Percentiles rank a stretch among this genome's conserved stretches.
Conservation (phyloP, 106 monocot species). For the Vanilla planifolia region DNA sequence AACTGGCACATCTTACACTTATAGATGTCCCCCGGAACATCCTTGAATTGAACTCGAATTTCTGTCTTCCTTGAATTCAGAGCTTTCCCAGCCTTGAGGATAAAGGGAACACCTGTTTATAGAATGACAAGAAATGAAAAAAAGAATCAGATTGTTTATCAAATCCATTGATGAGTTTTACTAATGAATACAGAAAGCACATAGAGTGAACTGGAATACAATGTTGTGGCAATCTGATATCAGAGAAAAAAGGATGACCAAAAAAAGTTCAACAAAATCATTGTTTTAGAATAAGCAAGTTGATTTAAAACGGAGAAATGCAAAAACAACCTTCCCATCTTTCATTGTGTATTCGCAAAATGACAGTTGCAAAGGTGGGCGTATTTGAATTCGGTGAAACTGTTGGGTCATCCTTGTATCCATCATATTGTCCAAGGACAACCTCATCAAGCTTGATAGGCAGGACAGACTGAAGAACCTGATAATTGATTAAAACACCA, state of each 20-base stretch:
- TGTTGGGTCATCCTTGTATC: slow-evolving; percentile 92
- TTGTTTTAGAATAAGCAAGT: neutral
- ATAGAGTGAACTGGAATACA: neutral
- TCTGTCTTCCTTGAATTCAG: slow-evolving; percentile 95
- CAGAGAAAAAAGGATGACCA: neutral
- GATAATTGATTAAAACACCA: neutral
- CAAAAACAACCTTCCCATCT: slow-evolving; percentile 89
- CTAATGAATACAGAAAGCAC: neutral
- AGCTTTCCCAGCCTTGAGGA: slow-evolving; percentile 96
- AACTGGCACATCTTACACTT: slow-evolving; percentile 45
- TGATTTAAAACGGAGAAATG: slow-evolving; percentile 8
- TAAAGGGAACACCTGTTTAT: slow-evolving; percentile 86
- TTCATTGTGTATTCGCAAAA: slow-evolving; percentile 90
- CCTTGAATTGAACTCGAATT: slow-evolving; percentile 96
- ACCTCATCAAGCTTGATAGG: slow-evolving; percentile 78
- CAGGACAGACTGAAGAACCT: slow-evolving; percentile 96
- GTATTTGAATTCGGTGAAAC: slow-evolving; percentile 85
- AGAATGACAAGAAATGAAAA: neutral
- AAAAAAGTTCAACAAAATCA: neutral
- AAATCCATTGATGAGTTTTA: neutral
- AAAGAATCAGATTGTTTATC: neutral
- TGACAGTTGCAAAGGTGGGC: slow-evolving; percentile 83
- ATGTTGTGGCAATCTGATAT: neutral
- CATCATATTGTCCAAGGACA: slow-evolving; percentile 96
- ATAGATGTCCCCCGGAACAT: slow-evolving; percentile 97